These are phyloP conservation scores for Raphanus sativus DNA, from an alignment of 345 rosid species.

Conservation along the genomic window DNA sequence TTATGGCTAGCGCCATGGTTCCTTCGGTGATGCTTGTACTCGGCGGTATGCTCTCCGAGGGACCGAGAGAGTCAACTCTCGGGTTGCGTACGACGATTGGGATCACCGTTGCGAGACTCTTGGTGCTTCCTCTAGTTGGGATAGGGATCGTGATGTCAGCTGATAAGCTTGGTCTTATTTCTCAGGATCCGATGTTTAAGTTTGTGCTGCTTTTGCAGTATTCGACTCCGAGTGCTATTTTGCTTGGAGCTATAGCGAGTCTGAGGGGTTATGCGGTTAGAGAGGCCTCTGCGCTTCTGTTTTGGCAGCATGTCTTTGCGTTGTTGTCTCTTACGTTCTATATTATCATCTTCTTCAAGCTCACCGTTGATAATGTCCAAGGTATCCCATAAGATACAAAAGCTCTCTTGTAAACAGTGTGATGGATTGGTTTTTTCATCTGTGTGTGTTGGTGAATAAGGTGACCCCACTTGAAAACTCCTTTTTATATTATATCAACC, in stretches of 20 bases:
- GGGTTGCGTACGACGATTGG: slow-evolving; percentile 82
- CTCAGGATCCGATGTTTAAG: slow-evolving; percentile 66
- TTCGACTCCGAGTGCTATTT: slow-evolving; percentile 89
- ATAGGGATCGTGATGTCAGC: slow-evolving; percentile 67
- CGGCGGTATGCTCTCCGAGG: slow-evolving; percentile 94
- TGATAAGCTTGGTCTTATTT: slow-evolving; percentile 55
- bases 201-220: slow-evolving; percentile 87
- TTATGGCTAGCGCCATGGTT: slow-evolving; percentile 84
- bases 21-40: slow-evolving; percentile 97
- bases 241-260: slow-evolving; percentile 89
- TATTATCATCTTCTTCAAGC: slow-evolving; percentile 61
- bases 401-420: too few species aligned
- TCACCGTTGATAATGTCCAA: slow-evolving; percentile 40
- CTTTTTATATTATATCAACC: too few species aligned
- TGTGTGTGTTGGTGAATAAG: neutral
- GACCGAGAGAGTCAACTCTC: slow-evolving; percentile 78
- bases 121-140: slow-evolving; percentile 82
- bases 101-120: slow-evolving; percentile 67
- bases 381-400: neutral
- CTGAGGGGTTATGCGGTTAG: slow-evolving; percentile 83
- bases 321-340: slow-evolving; percentile 74
- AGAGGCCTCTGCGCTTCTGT: slow-evolving; percentile 86
- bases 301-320: slow-evolving; percentile 91
- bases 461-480: neutral
- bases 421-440: neutral